These are phyloP conservation scores for Arabidopsis suecica DNA, from an alignment of 345 rosid genomes.

Conservation along the genomic window DNA sequence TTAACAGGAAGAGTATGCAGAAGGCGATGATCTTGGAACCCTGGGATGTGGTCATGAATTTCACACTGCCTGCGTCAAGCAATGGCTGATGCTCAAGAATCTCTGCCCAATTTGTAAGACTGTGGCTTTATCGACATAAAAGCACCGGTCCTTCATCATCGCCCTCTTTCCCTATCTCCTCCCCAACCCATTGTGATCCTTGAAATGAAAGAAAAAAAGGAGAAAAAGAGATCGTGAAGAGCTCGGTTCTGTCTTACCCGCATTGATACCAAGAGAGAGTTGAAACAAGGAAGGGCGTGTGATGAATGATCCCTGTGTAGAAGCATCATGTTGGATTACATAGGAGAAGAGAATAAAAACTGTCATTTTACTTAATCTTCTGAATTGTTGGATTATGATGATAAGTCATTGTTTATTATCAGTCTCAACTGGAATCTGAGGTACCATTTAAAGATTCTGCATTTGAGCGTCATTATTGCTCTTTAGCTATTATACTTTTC, in stretches of 20 bases:
- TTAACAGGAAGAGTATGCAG: slow-evolving; percentile 77
- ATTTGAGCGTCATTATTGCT: slow-evolving; percentile 28
- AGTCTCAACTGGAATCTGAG: slow-evolving; percentile 21
- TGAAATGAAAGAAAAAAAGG: neutral
- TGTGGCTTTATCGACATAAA: slow-evolving; percentile 61
- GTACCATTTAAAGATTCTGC: slow-evolving; percentile 19
- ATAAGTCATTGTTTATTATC: slow-evolving; percentile 22
- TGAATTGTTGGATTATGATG: slow-evolving; percentile 19
- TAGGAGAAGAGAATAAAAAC: slow-evolving; percentile 37
- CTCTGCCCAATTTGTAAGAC: slow-evolving; percentile 93
- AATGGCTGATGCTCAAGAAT: slow-evolving; percentile 84
- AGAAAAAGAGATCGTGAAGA: slow-evolving; percentile 2
- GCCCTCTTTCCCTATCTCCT: neutral
- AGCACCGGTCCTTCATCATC: slow-evolving; percentile 24
- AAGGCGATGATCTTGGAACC: slow-evolving; percentile 73
- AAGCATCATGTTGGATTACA: slow-evolving; percentile 30
- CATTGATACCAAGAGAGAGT: slow-evolving; percentile 10
- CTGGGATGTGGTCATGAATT: slow-evolving; percentile 88
- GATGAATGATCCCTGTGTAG: slow-evolving; percentile 24
- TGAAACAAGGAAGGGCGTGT: slow-evolving; percentile 18
- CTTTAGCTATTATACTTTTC: neutral
- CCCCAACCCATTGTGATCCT: neutral
- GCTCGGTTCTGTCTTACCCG: neutral
- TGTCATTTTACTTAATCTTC: slow-evolving; percentile 20
- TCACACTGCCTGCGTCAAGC: slow-evolving; percentile 73